Evolutionary conservation across 768 basidiomycete genomes (phyloP).

Genomic region (Lactarius vividus): DNA sequence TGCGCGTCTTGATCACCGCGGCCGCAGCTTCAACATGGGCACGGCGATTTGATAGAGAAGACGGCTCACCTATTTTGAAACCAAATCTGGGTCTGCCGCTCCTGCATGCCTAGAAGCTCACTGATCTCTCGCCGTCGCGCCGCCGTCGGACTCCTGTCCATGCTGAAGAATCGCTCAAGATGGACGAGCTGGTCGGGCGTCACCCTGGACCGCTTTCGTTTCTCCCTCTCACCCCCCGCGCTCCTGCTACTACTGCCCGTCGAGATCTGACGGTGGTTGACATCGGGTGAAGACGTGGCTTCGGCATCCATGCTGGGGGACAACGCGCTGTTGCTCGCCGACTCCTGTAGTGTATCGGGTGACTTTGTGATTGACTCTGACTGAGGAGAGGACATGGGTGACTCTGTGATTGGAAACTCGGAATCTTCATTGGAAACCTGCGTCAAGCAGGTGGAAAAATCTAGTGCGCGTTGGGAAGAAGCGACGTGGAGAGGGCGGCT

Average conservation of each 20-base stretch:
- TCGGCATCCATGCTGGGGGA: slow-evolving; percentile 22
- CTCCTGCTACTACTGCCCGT: slow-evolving; percentile 30
- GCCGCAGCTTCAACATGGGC: not conserved
- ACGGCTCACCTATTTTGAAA: slow-evolving; percentile 73
- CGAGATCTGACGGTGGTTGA: slow-evolving; percentile 15
- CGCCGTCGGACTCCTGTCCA: slow-evolving; percentile 71
- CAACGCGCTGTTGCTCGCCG: slow-evolving; percentile 13
- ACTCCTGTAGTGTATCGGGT: slow-evolving; percentile 15
- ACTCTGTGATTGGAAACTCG: slow-evolving; percentile 18
- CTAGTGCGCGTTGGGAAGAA: slow-evolving; percentile 4
- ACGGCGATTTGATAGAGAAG: slow-evolving; percentile 20
- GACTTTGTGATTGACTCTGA: slow-evolving; percentile 25
- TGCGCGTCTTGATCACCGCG: slow-evolving; percentile 53
- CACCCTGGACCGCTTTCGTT: slow-evolving; percentile 74
- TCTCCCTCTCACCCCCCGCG: slow-evolving; percentile 41
- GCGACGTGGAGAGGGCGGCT: slow-evolving; percentile 4
- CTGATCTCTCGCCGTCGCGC: slow-evolving; percentile 71
- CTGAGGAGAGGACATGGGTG: slow-evolving; percentile 24
- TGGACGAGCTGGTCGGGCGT: slow-evolving; percentile 78
- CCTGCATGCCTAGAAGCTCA: slow-evolving; percentile 73
- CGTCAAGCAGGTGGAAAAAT: slow-evolving; percentile 5
- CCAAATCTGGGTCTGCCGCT: slow-evolving; percentile 88
- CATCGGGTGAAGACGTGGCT: slow-evolving; percentile 20
- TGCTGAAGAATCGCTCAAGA: slow-evolving; percentile 65
- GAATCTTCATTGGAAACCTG: slow-evolving; percentile 7